Evolutionary conservation across 768 basidiomycete genomes (phyloP).

Genomic region (Agrocybe pediades): DNA sequence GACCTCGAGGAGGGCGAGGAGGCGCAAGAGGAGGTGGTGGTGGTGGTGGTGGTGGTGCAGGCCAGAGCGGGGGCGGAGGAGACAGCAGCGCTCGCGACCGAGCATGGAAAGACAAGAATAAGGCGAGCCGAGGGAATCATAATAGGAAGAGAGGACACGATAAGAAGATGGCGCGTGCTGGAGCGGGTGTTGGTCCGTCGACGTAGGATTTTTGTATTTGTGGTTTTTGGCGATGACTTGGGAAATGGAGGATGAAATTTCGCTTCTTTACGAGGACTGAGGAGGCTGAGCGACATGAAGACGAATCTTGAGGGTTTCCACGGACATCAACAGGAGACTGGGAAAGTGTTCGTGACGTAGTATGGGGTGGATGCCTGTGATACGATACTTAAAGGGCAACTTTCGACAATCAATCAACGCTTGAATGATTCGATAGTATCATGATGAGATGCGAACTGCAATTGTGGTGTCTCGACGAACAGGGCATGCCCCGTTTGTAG

Average conservation of each 20-base stretch:
- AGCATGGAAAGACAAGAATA: slow-evolving; percentile 77
- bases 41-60: slow-evolving; percentile 26
- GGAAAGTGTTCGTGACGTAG: no score
- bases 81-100: slow-evolving; percentile 53
- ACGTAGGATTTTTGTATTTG: slow-evolving; percentile 3
- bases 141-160: slow-evolving; percentile 85
- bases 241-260: not conserved
- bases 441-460: no score
- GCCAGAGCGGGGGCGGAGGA: slow-evolving; percentile 32
- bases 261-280: not conserved
- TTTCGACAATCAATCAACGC: no score
- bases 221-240: not conserved
- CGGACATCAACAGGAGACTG: no score
- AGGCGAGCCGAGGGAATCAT: slow-evolving; percentile 71
- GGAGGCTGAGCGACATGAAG: no score
- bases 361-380: no score
- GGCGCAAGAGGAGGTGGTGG: slow-evolving; percentile 14
- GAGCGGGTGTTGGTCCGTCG: slow-evolving; percentile 34
- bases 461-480: no score
- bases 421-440: no score
- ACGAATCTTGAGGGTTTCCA: no score
- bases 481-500: no score
- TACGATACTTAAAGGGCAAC: no score
- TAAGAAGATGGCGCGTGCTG: slow-evolving; percentile 80
- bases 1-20: slow-evolving; percentile 28